Conservation (phyloP, 306 rosid species). For the Oxytropis ochrocephala region DNA sequence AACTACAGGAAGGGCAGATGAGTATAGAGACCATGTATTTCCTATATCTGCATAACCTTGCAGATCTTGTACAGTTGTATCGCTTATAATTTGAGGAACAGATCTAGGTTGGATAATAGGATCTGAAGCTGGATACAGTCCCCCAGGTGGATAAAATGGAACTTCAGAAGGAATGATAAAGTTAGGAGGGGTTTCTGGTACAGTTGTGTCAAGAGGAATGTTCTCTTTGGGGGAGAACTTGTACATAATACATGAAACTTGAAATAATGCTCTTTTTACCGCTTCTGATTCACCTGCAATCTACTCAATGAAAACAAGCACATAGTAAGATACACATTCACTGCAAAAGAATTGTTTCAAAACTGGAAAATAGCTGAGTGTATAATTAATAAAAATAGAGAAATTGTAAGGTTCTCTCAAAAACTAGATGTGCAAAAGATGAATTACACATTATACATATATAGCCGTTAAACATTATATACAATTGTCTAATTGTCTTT, state of each 20-base stretch:
- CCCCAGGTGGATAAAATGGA: conserved; percentile 68
- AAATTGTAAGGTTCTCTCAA: background rate
- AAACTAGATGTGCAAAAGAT: background rate
- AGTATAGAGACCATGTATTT: conserved; percentile 66
- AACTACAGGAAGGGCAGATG: conserved; percentile 77
- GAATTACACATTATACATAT: background rate
- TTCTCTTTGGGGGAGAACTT: conserved; percentile 80
- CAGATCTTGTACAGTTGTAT: conserved; percentile 68
- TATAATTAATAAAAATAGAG: background rate
- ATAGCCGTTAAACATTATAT: background rate
- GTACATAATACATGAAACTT: conserved; percentile 91
- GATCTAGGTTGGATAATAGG: conserved; percentile 59
- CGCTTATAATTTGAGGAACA: conserved; percentile 63
- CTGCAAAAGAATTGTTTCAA: conserved; percentile 4
- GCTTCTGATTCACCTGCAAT: conserved; percentile 77
- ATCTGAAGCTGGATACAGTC: conserved; percentile 65
- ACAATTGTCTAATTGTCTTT: background rate
- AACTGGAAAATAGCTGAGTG: background rate
- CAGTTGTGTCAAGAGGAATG: conserved; percentile 73
- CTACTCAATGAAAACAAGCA: conserved; percentile 41
- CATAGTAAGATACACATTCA: background rate
- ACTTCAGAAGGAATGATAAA: conserved; percentile 86
- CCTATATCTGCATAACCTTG: conserved; percentile 70
- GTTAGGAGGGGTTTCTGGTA: conserved; percentile 60
- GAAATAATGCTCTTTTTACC: conserved; percentile 73